Base-by-base conservation (phyloP, 257 asterid genomes). In the Ilex aquifolium region DNA sequence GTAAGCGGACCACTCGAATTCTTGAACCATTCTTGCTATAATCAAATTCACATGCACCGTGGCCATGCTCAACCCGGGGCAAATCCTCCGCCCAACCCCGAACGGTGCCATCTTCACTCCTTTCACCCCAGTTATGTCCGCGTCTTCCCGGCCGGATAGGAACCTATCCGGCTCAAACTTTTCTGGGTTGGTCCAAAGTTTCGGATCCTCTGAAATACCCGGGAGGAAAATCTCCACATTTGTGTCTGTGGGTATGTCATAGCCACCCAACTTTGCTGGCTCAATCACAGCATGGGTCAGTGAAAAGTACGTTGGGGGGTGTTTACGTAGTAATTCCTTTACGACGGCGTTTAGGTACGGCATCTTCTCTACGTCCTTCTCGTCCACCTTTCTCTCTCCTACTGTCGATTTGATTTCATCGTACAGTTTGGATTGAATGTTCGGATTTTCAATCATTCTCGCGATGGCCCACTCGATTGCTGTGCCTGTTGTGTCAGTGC, bases 401-500 rank as follows among this genome's bases (percentile, higher is more conserved):
- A 80, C 86, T 0, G 78, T 77, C 0, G 70, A 11, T 4, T 48
- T 72, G 74, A 91, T 88, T 76, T 91, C 98, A 0, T 88, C 86
- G 65, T 77, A 71, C 32, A 91, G 53, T 3, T 75, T 80, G 0
- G 80, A 44, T 31, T 91, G 98, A 29, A 88, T 83, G 0, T 56
- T 55, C 2, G 93, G 97, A 16, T 89, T 81, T 10, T 86, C 89
- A 59, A 91, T 86, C 66, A 91, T 48, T 40, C 97, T 65, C 9
- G 86, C 98, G 6, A 86, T 65, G 17, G 86, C 98, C 97, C 97
- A 91, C 63, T 91, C 98, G 49, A 91, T 60, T 9, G 95, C 93
- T 5, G 96, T 86, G 17, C 79, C 98, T 4, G 97, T 91, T 0
- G 98, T 91, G 82, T 88, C 98, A 1, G 98, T 91, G 6, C 98